phyloP scores from a whole-genome alignment of 2,329 filamentous ascomycete species.

The Colletotrichum destructivum region DNA sequence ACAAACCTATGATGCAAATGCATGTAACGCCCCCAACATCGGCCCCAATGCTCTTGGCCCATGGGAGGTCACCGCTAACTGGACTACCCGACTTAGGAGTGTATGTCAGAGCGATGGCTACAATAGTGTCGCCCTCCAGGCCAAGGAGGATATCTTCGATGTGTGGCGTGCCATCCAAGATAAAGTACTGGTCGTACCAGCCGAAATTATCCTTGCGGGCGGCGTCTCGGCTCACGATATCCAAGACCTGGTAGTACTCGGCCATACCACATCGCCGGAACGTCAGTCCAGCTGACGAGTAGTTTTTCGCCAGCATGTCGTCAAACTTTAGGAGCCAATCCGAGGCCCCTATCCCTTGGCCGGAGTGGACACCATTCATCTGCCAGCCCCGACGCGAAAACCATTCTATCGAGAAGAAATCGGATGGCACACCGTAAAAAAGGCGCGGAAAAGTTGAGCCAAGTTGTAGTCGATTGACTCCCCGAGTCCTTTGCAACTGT shows the following conservation, averaged over 20 bases:
- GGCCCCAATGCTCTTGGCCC: constrained; percentile 65
- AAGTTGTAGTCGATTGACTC: constrained; percentile 68
- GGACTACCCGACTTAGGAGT: constrained; percentile 62
- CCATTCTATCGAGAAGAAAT: constrained; percentile 63
- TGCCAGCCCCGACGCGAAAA: constrained; percentile 69
- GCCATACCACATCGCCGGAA: constrained; percentile 62
- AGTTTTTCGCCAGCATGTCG: constrained; percentile 61
- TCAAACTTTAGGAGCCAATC: constrained; percentile 70
- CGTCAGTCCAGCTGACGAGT: constrained; percentile 57
- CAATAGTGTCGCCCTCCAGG: constrained; percentile 62
- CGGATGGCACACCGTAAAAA: constrained; percentile 67
- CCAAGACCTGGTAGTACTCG: constrained; percentile 64
- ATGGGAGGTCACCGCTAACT: constrained; percentile 67
- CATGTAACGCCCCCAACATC: constrained; percentile 73
- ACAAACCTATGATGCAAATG: constrained; percentile 70
- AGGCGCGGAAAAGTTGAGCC: constrained; percentile 73
- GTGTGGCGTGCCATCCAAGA: constrained; percentile 62
- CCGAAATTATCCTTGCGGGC: constrained; percentile 64
- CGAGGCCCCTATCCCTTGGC: constrained; percentile 62
- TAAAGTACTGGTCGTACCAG: constrained; percentile 73
- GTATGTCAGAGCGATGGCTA: constrained; percentile 70
- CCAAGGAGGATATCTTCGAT: constrained; percentile 70
- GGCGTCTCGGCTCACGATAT: constrained; percentile 65
- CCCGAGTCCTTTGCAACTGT: constrained; percentile 65
- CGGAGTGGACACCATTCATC: constrained; percentile 55